Conservation (phyloP, 2,329 filamentous ascomycete genomes). For the Fusarium sp. region DNA sequence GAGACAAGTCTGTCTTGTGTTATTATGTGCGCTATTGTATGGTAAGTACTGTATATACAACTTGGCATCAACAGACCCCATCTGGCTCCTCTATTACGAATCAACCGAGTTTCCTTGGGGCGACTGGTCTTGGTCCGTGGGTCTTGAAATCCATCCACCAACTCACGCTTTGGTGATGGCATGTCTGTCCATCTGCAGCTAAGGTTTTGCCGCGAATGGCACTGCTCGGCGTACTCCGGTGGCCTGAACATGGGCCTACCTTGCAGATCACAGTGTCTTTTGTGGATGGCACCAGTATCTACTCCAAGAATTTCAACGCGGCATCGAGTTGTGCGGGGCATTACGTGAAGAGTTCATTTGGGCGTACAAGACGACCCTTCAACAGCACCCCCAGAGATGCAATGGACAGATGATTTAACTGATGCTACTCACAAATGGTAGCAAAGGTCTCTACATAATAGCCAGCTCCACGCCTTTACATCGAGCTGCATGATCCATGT, state of each 20-base stretch:
- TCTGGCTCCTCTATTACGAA: not conserved
- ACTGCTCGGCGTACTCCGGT: not conserved
- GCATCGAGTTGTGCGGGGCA: not conserved
- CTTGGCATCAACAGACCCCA: not conserved
- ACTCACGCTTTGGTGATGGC: not conserved
- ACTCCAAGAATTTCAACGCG: not conserved
- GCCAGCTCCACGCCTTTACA: not conserved
- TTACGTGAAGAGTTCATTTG: not conserved
- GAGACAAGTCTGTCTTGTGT: not conserved
- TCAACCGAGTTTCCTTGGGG: not conserved
- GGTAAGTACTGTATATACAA: not conserved
- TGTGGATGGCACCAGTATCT: not conserved
- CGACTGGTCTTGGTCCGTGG: not conserved
- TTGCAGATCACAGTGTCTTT: not conserved
- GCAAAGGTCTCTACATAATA: not conserved
- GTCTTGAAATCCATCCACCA: not conserved
- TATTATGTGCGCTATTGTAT: not conserved
- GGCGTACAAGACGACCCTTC: not conserved
- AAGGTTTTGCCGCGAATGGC: too few relatives aligned
- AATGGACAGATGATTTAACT: not conserved
- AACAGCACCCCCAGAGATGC: not conserved
- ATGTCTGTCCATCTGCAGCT: not conserved
- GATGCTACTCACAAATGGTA: not conserved
- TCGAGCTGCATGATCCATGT: not conserved
- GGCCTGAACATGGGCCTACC: not conserved